Conservation (phyloP, 2,329 filamentous ascomycete genomes). For the Talaromyces sp. region DNA sequence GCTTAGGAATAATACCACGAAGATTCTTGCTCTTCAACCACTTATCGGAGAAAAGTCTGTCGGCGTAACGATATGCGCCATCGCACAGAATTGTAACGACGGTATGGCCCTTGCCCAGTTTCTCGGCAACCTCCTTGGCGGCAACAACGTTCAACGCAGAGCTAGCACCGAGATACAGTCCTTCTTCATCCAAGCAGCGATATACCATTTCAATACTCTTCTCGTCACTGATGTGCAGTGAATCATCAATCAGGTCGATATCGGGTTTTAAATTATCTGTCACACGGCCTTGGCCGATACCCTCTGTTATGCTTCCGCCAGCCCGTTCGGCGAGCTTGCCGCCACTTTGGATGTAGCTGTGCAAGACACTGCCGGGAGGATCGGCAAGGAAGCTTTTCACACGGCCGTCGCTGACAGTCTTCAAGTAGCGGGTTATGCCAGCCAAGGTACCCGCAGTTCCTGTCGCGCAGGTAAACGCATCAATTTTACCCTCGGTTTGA, state of each 20-base stretch:
- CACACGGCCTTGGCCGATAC: slow-evolving; percentile 91
- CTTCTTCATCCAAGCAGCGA: slow-evolving; percentile 90
- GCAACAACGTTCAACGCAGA: slow-evolving; percentile 93
- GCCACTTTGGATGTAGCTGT: slow-evolving; percentile 83
- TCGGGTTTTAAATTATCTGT: slow-evolving; percentile 93
- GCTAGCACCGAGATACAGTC: slow-evolving; percentile 89
- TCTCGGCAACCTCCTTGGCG: slow-evolving; percentile 88
- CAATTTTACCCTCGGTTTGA: slow-evolving; percentile 79
- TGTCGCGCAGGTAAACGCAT: slow-evolving; percentile 93
- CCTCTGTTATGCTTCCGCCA: slow-evolving; percentile 91
- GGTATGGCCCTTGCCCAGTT: slow-evolving; percentile 80
- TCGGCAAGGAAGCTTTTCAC: slow-evolving; percentile 91
- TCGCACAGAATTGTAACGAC: slow-evolving; percentile 94
- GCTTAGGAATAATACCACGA: slow-evolving; percentile 73
- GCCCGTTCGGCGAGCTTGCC: slow-evolving; percentile 76
- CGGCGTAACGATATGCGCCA: slow-evolving; percentile 95
- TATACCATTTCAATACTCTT: slow-evolving; percentile 98
- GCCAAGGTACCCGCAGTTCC: slow-evolving; percentile 91
- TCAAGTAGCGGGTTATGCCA: slow-evolving; percentile 82
- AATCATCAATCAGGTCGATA: slow-evolving; percentile 77
- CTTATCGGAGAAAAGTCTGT: slow-evolving; percentile 83
- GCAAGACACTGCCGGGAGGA: slow-evolving; percentile 87
- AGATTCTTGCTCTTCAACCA: slow-evolving; percentile 89
- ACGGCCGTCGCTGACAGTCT: slow-evolving; percentile 70
- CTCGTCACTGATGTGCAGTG: slow-evolving; percentile 80